Conservation (phyloP, 495 filamentous ascomycete species). For the Penicillium paradoxum region DNA sequence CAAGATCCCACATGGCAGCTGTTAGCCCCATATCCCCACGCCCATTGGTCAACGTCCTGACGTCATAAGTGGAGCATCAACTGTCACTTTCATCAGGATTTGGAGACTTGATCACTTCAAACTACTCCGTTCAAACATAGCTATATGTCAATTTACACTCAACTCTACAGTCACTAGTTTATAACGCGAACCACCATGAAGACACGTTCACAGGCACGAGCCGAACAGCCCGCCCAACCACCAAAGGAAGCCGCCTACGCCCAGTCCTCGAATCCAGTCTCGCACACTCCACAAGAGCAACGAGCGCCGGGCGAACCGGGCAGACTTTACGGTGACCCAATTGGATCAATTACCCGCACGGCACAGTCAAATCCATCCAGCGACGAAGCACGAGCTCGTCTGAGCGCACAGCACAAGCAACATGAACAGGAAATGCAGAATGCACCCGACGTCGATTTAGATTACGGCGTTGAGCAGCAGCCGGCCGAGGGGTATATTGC, state of each 20-base stretch:
- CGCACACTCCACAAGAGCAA: slow-evolving; percentile 46
- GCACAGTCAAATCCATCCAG: slow-evolving; percentile 36
- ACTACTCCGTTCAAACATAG: not conserved
- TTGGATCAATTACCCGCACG: slow-evolving; percentile 35
- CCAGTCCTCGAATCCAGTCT: slow-evolving; percentile 45
- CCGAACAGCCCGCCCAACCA: slow-evolving; percentile 40
- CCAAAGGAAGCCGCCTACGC: slow-evolving; percentile 48
- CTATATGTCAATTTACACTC: not conserved
- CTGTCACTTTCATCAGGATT: not conserved
- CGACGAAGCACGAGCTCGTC: slow-evolving; percentile 26
- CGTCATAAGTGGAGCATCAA: slow-evolving; percentile 12
- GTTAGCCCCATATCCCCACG: no score
- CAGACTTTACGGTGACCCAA: slow-evolving; percentile 27
- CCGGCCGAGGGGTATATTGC: slow-evolving; percentile 53
- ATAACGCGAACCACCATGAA: slow-evolving; percentile 9
- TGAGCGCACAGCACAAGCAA: slow-evolving; percentile 12
- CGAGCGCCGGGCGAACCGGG: slow-evolving; percentile 24
- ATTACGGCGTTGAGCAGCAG: slow-evolving; percentile 54
- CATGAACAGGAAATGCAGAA: slow-evolving; percentile 14
- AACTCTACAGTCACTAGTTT: not conserved
- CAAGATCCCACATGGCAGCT: no score
- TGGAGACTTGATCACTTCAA: not conserved
- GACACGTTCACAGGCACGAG: slow-evolving; percentile 7
- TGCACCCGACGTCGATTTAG: slow-evolving; percentile 32
- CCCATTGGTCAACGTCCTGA: slow-evolving; percentile 4